These are phyloP conservation scores for Aspergillus steynii DNA, from an alignment of 495 filamentous ascomycete genomes.

Conservation along the genomic window DNA sequence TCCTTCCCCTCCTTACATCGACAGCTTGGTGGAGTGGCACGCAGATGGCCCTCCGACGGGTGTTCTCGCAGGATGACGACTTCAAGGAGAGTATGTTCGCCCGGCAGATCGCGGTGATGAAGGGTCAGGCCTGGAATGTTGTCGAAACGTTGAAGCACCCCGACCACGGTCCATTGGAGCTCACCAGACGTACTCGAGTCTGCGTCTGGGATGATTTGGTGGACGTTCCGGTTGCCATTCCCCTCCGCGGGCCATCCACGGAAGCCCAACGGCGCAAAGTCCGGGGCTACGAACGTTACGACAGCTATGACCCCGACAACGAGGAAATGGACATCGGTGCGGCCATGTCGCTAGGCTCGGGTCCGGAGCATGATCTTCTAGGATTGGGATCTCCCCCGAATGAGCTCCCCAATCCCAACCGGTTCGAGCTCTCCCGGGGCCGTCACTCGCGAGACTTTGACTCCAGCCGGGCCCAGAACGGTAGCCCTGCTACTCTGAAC, in stretches of 20 bases:
- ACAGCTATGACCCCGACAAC: constrained; percentile 45
- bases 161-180: constrained; percentile 90
- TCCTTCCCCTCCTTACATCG: constrained; percentile 89
- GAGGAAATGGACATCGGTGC: constrained; percentile 94
- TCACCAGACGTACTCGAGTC: constrained; percentile 85
- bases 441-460: constrained; percentile 44
- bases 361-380: constrained; percentile 70
- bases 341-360: constrained; percentile 59
- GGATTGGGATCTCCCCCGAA: constrained; percentile 60
- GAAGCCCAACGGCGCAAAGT: constrained; percentile 68
- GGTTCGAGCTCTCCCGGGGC: constrained; percentile 75
- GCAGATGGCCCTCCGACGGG: constrained; percentile 74
- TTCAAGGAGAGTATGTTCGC: constrained; percentile 99
- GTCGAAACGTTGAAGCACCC: constrained; percentile 91
- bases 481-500: constrained; percentile 38
- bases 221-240: constrained; percentile 90
- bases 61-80: constrained; percentile 89
- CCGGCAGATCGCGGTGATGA: constrained; percentile 96
- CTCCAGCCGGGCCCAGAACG: constrained; percentile 33
- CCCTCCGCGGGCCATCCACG: constrained; percentile 74
- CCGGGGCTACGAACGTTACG: constrained; percentile 31
- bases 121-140: constrained; percentile 98
- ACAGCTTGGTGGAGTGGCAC: constrained; percentile 97
- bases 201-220: constrained; percentile 98
- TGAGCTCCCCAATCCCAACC: constrained; percentile 77